Conservation (phyloP, 2,329 filamentous ascomycete species). For the Apiospora hydei region DNA sequence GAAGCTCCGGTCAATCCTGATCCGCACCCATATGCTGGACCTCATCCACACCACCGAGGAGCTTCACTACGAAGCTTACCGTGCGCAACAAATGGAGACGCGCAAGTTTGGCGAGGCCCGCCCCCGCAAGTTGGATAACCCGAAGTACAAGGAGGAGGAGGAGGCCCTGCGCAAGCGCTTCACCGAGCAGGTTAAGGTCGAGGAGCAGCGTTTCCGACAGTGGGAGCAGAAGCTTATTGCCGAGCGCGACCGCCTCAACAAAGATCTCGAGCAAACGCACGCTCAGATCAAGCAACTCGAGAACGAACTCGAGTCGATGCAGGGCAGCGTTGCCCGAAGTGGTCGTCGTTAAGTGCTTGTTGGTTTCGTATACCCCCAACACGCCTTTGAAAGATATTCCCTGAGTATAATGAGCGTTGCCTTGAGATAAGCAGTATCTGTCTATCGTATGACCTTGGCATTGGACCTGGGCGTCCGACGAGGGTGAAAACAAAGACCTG, state of each 20-base stretch:
- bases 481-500: slow-evolving; percentile 2
- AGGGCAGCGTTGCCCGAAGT: slow-evolving; percentile 88
- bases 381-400: slow-evolving; percentile 12
- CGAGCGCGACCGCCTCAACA: slow-evolving; percentile 98
- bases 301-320: slow-evolving; percentile 90
- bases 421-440: slow-evolving; percentile 3
- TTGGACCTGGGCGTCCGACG: slow-evolving; percentile 9
- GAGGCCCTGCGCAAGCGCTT: slow-evolving; percentile 98
- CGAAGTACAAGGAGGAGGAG: slow-evolving; percentile 99
- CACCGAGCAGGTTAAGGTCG: slow-evolving; percentile 99
- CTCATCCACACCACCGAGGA: slow-evolving; percentile 99
- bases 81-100: slow-evolving; percentile 99
- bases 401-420: slow-evolving; percentile 23
- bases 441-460: slow-evolving; percentile 4
- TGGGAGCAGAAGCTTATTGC: slow-evolving; percentile 99
- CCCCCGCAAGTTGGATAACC: slow-evolving; percentile 98
- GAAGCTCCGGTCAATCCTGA: slow-evolving; percentile 98
- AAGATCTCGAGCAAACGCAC: slow-evolving; percentile 98
- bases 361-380: slow-evolving; percentile 24
- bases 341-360: slow-evolving; percentile 75
- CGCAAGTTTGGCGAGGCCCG: slow-evolving; percentile 98
- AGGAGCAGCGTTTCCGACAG: slow-evolving; percentile 98
- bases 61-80: slow-evolving; percentile 98
- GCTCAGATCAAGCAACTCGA: slow-evolving; percentile 93
- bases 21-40: slow-evolving; percentile 99